Base-by-base conservation (phyloP, 106 monocot species). In the Acorus gramineus region DNA sequence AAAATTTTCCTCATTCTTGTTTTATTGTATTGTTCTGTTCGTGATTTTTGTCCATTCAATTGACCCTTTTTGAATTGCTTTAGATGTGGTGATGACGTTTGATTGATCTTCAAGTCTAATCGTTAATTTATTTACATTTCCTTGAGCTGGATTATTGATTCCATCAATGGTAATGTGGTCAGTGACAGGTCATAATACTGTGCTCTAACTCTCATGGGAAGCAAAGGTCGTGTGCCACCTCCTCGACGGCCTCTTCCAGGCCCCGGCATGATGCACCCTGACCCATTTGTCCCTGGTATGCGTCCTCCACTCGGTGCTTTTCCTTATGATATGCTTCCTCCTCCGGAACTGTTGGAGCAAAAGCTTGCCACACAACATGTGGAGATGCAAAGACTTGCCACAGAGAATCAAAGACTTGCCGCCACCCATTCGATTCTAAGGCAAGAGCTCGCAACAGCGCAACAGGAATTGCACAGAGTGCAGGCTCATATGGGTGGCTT, bases 301-400 rank as follows among this genome's bases (percentile, higher is more conserved):
- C 85, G 52, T 8, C 82, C 82, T 11, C 73, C 74, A 28, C 72
- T 50, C 46, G 82, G 89, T 45, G 49, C 77, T 42, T 84, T 84
- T 69, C 81, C 88, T 60, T 84, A 76, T 66, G 91, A 91, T 43
- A 65, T 85, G 82, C 55, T 85, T 55, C 80, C 81, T 49, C 84
- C 77, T 7, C 75, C 80, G 57, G 89, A 85, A 67, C 66, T 83
- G 47, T 67, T 92, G 79, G 91, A 92, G 67, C 84, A 86, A 70
- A 92, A 87, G 45, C 71, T 92, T 59, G 84, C 66, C 57, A 46
- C 52, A 11, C 91, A 92, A 67, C 74, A 84, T 14, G 55, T 64
- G 51, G 91, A 92, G 61, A 86, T 92, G 84, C 69, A 79, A 65
- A 84, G 63, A 50, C 76, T 92, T 61, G 81, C 74, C 3, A 68